Evolutionary conservation across 108 stramenopile genomes (phyloP), one percentile per base, ranked within the genome.

Genomic region (Conticribra guillardii): DNA sequence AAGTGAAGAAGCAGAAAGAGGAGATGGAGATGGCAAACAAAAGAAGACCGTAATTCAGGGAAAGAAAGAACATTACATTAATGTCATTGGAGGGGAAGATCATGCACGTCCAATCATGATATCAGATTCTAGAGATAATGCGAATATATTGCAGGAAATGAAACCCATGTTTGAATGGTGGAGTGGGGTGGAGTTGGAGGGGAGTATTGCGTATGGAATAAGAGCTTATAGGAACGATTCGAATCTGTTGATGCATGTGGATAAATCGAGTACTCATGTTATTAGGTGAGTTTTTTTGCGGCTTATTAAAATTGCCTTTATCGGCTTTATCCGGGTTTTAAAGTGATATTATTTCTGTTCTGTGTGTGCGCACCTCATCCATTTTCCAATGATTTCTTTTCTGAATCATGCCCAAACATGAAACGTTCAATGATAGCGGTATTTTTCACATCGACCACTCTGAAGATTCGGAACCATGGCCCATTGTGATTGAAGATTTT

Each of bases 371-470:
- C 11, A 11, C 37, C 11, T 9, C 5, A n/a, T n/a, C n/a, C n/a
- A n/a, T n/a, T n/a, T n/a, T n/a, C n/a, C n/a, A n/a, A n/a, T n/a
- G n/a, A n/a, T n/a, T n/a, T n/a, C n/a, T n/a, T n/a, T n/a, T n/a
- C n/a, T n/a, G n/a, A n/a, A n/a, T n/a, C n/a, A n/a, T n/a, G n/a
- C n/a, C n/a, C n/a, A n/a, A n/a, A n/a, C n/a, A n/a, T n/a, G n/a
- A n/a, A n/a, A n/a, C n/a, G n/a, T n/a, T n/a, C n/a, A n/a, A n/a
- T n/a, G n/a, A n/a, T 24, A 79, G 80, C n/a, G 87, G 80, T 37
- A 96, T 96, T 52, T 82, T 89, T 28, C 92, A 96, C 64, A 85
- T 96, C 37, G 95, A 88, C 50, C 84, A 82, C n/a, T 79, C 74
- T 5, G 89, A 86, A 9, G 89, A 90, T 51, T 81, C 84, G 2